A percentile compares a stretch with the other conserved stretches of the same genome.
Evolutionary conservation across 2,329 filamentous ascomycete genomes (phyloP).

Genomic region (Diaporthe ilicicola): DNA sequence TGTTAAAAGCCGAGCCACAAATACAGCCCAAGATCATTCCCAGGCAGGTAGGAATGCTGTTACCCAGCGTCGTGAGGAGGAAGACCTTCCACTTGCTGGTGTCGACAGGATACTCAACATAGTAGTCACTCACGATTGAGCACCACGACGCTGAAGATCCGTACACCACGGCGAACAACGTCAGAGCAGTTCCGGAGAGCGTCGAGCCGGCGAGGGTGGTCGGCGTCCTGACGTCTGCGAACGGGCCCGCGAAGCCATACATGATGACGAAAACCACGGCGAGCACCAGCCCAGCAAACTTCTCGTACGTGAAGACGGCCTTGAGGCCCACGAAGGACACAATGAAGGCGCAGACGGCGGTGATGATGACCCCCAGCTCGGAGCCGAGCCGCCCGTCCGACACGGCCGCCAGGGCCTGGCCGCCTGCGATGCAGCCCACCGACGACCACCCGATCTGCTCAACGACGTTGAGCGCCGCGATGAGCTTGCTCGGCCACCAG

Average conservation of each 20-base stretch:
- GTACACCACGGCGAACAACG: constrained; percentile 55
- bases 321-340: constrained; percentile 62
- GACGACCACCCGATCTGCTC: constrained; percentile 61
- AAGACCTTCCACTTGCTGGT: constrained; percentile 57
- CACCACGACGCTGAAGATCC: constrained; percentile 59
- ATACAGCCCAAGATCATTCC: constrained; percentile 57
- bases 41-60: constrained; percentile 56
- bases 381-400: constrained; percentile 54
- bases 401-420: constrained; percentile 56
- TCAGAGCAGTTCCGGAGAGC: constrained; percentile 51
- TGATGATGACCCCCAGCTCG: constrained; percentile 61
- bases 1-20: constrained; percentile 52
- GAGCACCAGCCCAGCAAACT: constrained; percentile 58
- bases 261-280: constrained; percentile 59
- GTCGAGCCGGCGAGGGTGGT: constrained; percentile 46
- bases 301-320: constrained; percentile 58
- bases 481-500: constrained; percentile 59
- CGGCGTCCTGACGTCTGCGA: constrained; percentile 49
- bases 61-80: constrained; percentile 55
- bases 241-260: constrained; percentile 53
- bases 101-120: constrained; percentile 56
- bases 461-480: constrained; percentile 58
- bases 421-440: constrained; percentile 60
- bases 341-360: constrained; percentile 56
- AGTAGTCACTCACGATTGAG: constrained; percentile 55